phyloP scores from a whole-genome alignment of 2,329 filamentous ascomycete species.

The Cordyceps militaris region DNA sequence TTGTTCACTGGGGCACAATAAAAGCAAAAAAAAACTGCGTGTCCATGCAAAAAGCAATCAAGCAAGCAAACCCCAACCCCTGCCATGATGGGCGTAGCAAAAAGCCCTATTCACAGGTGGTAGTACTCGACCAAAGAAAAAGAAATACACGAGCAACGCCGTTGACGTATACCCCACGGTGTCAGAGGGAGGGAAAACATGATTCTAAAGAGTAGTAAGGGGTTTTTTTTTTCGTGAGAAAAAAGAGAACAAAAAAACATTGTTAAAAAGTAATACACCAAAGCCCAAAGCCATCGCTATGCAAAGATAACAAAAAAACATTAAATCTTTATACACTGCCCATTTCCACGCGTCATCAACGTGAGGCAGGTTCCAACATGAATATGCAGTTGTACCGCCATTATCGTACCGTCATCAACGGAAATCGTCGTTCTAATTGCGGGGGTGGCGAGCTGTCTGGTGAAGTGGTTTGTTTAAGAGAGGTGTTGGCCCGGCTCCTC shows the following conservation, averaged over 20 bases:
- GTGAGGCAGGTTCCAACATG: constrained; percentile 15
- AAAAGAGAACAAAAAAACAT: constrained; percentile 14
- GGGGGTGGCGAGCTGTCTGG: constrained; percentile 47
- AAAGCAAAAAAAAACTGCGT: not conserved
- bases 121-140: not conserved
- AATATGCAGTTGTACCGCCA: constrained; percentile 7
- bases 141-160: not conserved
- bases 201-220: not conserved
- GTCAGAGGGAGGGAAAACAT: not conserved
- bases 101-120: not conserved
- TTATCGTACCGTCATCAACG: constrained; percentile 59
- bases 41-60: not conserved
- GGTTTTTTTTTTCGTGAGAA: not conserved
- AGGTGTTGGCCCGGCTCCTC: constrained; percentile 48
- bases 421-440: constrained; percentile 46
- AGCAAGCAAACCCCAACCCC: not conserved
- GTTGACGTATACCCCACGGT: not conserved
- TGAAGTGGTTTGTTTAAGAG: constrained; percentile 42
- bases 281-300: constrained; percentile 29
- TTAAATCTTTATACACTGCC: constrained; percentile 13
- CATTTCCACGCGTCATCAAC: constrained; percentile 4
- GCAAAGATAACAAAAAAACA: constrained; percentile 25
- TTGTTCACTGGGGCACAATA: not conserved
- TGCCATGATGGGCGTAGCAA: not conserved
- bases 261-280: constrained; percentile 15